A percentile compares a stretch with the other conserved stretches of the same genome.
phyloP scores from a whole-genome alignment of 2,329 filamentous ascomycete genomes.

The Zasmidium cellare region DNA sequence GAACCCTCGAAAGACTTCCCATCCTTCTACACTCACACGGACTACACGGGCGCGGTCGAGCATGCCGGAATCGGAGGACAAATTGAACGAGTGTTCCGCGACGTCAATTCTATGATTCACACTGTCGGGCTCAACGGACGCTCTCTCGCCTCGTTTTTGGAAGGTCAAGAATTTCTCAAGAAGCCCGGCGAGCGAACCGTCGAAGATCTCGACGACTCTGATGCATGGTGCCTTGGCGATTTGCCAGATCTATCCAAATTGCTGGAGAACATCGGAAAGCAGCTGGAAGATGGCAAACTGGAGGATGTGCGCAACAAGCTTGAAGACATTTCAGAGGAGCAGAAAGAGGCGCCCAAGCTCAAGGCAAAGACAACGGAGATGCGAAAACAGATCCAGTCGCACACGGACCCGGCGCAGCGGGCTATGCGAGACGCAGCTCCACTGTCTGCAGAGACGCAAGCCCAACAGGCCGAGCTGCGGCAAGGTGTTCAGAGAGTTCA shows the following conservation, averaged over 20 bases:
- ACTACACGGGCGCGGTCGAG: slow-evolving; percentile 41
- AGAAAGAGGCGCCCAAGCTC: slow-evolving; percentile 72
- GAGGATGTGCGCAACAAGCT: slow-evolving; percentile 69
- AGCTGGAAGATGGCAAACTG: slow-evolving; percentile 69
- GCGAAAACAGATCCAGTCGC: slow-evolving; percentile 69
- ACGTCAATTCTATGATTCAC: slow-evolving; percentile 93
- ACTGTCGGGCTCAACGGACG: slow-evolving; percentile 85
- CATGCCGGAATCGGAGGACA: slow-evolving; percentile 47
- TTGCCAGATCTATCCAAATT: slow-evolving; percentile 63
- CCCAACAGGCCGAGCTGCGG: slow-evolving; percentile 81
- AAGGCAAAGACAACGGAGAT: slow-evolving; percentile 76
- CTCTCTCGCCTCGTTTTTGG: slow-evolving; percentile 59
- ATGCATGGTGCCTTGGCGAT: slow-evolving; percentile 73
- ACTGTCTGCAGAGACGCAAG: slow-evolving; percentile 78
- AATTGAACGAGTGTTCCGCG: slow-evolving; percentile 63
- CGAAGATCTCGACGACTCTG: slow-evolving; percentile 57
- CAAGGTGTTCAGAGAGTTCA: slow-evolving; percentile 73
- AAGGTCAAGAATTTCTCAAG: slow-evolving; percentile 62
- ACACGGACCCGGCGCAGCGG: slow-evolving; percentile 66
- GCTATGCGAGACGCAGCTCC: slow-evolving; percentile 69
- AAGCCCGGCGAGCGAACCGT: slow-evolving; percentile 56
- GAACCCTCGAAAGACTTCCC: slow-evolving; percentile 64
- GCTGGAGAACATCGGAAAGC: slow-evolving; percentile 57
- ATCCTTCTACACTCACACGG: slow-evolving; percentile 63
- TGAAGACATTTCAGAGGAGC: slow-evolving; percentile 60